These are phyloP conservation scores for Tuctoria greenei DNA, from an alignment of 176 grass and related monocot species.

Conservation along the genomic window DNA sequence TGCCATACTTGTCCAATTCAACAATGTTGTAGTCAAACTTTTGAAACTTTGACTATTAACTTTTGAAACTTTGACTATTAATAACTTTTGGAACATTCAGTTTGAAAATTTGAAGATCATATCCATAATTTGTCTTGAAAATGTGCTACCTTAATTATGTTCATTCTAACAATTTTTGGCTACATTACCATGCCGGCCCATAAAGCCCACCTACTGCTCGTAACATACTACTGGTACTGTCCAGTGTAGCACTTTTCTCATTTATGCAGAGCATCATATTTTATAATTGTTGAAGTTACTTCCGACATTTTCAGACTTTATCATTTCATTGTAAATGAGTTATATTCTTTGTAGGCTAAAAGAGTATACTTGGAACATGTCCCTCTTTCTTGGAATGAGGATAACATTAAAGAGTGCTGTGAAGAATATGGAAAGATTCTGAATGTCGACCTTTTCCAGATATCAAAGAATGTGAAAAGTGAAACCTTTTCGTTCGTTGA, in stretches of 20 bases:
- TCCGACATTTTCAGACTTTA: background rate
- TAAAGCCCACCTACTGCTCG: no score
- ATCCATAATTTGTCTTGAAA: background rate
- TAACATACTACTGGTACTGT: background rate
- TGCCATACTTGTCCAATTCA: background rate
- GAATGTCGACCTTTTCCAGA: slow-evolving; percentile 52
- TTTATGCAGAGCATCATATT: background rate
- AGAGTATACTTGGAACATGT: slow-evolving; percentile 68
- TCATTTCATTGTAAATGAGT: slow-evolving; percentile 17
- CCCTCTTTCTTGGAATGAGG: slow-evolving; percentile 70
- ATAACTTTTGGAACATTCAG: background rate
- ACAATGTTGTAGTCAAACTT: background rate
- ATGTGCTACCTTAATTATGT: background rate
- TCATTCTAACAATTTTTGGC: no score
- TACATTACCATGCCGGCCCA: no score
- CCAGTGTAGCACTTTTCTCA: slow-evolving; percentile 34
- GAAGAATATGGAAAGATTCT: slow-evolving; percentile 68
- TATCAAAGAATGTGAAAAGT: slow-evolving; percentile 47
- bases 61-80: background rate
- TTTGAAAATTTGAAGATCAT: background rate
- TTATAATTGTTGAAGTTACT: background rate
- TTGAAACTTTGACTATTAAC: no score
- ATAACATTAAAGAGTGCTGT: slow-evolving; percentile 56
- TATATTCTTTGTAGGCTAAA: slow-evolving; percentile 57
- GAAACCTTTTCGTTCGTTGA: slow-evolving; percentile 70